Percentiles rank a stretch among this genome's conserved stretches.
These are phyloP conservation scores for Coniferiporia sulphurascens DNA, from an alignment of 1,284 basidiomycete genomes.

Conservation along the genomic window DNA sequence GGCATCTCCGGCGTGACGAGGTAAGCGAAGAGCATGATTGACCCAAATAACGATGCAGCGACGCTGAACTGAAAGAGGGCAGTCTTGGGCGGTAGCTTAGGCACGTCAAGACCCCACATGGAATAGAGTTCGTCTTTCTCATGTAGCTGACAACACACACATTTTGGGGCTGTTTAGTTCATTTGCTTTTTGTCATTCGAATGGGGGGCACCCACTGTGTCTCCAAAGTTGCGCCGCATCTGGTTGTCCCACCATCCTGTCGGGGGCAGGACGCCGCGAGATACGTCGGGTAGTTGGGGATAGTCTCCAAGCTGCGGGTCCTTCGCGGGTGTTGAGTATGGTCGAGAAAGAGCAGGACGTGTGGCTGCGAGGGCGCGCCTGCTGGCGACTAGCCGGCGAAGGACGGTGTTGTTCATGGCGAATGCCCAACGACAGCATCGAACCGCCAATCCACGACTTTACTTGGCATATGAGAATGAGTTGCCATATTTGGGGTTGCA, in stretches of 20 bases:
- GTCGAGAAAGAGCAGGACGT: constrained; percentile 27
- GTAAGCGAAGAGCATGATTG: constrained; percentile 53
- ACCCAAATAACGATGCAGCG: constrained; percentile 55
- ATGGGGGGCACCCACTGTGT: constrained; percentile 54
- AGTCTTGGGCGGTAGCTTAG: constrained; percentile 47
- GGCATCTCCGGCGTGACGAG: constrained; percentile 54
- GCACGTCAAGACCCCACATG: constrained; percentile 86
- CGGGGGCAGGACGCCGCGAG: constrained; percentile 62
- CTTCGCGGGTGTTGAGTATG: constrained; percentile 23
- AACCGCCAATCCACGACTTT: background rate
- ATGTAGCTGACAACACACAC: constrained; percentile 52
- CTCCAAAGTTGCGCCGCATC: constrained; percentile 82
- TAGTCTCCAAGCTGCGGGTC: constrained; percentile 74
- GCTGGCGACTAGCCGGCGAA: constrained; percentile 10
- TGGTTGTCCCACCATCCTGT: constrained; percentile 81
- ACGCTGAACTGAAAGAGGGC: constrained; percentile 62
- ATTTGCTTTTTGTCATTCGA: constrained; percentile 3
- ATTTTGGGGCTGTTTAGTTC: background rate
- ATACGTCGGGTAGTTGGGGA: constrained; percentile 70
- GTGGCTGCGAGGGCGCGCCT: constrained; percentile 15
- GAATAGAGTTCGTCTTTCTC: constrained; percentile 80
- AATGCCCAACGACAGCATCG: background rate
- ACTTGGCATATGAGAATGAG: background rate
- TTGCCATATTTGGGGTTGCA: background rate
- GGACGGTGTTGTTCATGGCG: constrained; percentile 13